These are phyloP conservation scores for Lentinula aciculospora DNA, from an alignment of 768 basidiomycete genomes.

Conservation along the genomic window DNA sequence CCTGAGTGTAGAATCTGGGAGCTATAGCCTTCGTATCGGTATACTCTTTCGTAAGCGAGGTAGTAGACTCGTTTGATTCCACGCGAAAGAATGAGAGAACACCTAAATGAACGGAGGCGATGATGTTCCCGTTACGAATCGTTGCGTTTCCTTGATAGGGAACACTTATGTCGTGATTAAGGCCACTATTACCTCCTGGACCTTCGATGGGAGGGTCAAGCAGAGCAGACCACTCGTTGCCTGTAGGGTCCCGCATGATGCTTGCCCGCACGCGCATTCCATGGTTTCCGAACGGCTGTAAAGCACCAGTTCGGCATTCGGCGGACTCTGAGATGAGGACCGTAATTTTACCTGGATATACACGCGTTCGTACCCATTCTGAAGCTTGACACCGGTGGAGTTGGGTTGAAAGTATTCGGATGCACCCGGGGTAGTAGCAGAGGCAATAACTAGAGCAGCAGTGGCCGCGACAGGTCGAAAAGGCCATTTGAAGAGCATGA, in stretches of 20 bases:
- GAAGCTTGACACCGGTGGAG: constrained; percentile 27
- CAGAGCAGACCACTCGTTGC: constrained; percentile 25
- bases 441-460: background rate
- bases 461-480: background rate
- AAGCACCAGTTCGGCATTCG: background rate
- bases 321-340: background rate
- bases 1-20: constrained; percentile 25
- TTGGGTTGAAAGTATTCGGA: constrained; percentile 6
- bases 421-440: background rate
- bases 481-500: constrained; percentile 6
- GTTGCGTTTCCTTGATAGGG: constrained; percentile 23
- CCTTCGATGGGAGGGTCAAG: constrained; percentile 31
- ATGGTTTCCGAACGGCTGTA: constrained; percentile 30
- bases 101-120: constrained; percentile 19
- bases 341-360: constrained; percentile 23
- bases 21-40: constrained; percentile 24
- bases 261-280: constrained; percentile 30
- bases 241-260: constrained; percentile 27
- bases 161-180: constrained; percentile 23
- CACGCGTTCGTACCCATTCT: constrained; percentile 27
- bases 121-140: constrained; percentile 26
- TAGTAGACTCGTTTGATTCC: constrained; percentile 21
- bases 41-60: constrained; percentile 24
- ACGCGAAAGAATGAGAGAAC: constrained; percentile 24
- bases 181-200: constrained; percentile 22